Conservation (phyloP, 1,284 basidiomycete species). For the Rhodotorula glutinis region DNA sequence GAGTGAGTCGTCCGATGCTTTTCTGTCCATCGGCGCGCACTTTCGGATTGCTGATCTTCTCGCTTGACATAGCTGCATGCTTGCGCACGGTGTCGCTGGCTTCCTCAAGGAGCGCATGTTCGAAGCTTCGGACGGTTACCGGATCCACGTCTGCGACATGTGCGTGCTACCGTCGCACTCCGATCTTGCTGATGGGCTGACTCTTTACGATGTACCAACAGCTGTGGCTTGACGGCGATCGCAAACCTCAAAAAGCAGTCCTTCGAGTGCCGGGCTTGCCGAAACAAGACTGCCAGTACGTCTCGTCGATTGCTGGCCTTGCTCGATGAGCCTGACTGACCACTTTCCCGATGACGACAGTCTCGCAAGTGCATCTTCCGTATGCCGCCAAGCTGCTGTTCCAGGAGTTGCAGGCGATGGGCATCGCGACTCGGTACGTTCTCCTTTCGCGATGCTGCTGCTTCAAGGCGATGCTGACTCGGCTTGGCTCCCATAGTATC, state of each 20-base stretch:
- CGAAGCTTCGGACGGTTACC: conserved; percentile 67
- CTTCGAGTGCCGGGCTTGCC: conserved; percentile 75
- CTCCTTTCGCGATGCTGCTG: not conserved
- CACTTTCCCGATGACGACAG: not conserved
- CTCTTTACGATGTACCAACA: conserved; percentile 45
- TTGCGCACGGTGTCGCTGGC: conserved; percentile 96
- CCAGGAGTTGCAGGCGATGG: conserved; percentile 71
- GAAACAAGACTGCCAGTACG: conserved; percentile 70
- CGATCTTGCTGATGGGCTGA: not conserved
- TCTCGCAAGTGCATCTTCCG: conserved; percentile 28
- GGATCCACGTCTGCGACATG: conserved; percentile 94
- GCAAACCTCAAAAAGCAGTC: conserved; percentile 70
- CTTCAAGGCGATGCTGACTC: not conserved
- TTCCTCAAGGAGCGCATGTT: conserved; percentile 89
- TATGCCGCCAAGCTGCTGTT: conserved; percentile 59
- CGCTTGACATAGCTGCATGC: conserved; percentile 87
- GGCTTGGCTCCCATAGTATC: conserved; percentile 4
- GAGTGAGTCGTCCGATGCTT: conserved; percentile 43
- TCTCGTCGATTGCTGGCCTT: not conserved
- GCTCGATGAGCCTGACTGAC: not conserved
- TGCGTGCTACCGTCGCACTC: too few species aligned
- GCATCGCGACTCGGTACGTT: not conserved
- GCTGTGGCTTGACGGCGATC: conserved; percentile 89
- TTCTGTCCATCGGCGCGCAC: not conserved
- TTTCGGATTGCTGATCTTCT: not conserved